Base-by-base conservation (phyloP, 2,329 filamentous ascomycete species). In the Paecilomyces fulvus region DNA sequence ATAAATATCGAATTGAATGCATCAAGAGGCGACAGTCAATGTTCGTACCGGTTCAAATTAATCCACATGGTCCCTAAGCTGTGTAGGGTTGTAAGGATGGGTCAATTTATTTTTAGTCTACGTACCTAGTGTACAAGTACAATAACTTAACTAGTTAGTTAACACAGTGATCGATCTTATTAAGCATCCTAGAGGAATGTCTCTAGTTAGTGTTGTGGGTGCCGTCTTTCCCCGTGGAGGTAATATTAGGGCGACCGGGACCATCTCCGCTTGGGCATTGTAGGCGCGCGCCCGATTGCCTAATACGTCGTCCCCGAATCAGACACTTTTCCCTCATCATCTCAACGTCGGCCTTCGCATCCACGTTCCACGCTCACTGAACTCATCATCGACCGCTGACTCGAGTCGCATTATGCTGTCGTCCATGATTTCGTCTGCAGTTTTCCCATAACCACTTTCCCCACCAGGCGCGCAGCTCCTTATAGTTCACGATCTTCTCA, bases 361-460 rank as follows among this genome's bases (percentile, higher is more conserved):
- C 48, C 17, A 25, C 48, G 48, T 3, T 25, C 14, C 25, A 23
- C 9, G n/a, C 48, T 28, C 20, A 11, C 48, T 49, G 21, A n/a
- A 49, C 14, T 17, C 48, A 23, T 49, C 48, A 12, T 28, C 48
- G 48, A 28, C 48, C 21, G 48, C 48, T 49, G 48, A n/a, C 14
- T 59, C 58, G 58, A 58, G 61, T 65, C 63, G 64, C 61, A 63
- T 63, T 65, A 69, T 68, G 65, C 58, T 53, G 54, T 61, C 58
- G 55, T 58, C 55, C 52, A 55, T 54, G 30, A 49, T 59, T 55
- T 50, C 56, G 20, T 53, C 55, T 52, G 51, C 52, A 54, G 30
- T 63, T 53, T 55, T 54, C 54, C 52, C 53, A 58, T 61, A 57
- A 56, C 48, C 49, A 49, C 58, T 51, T 58, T 60, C 54, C 33